Base-by-base conservation (phyloP, 441 rosid genomes). In the Syzygium malaccense region DNA sequence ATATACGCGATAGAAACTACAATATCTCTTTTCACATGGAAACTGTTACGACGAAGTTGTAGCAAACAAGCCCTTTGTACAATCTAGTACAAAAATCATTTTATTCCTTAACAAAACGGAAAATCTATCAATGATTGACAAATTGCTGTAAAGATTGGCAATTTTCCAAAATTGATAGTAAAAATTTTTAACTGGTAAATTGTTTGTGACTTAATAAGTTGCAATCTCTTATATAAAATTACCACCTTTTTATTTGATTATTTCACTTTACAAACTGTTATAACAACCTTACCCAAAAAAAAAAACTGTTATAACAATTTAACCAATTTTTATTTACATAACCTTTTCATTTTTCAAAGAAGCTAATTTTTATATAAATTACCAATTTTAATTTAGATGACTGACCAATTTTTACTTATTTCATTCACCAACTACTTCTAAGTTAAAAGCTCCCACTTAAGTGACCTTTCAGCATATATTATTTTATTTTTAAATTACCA, bases 1-100 rank as follows among this genome's bases (percentile, higher is more conserved):
- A 1, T 64, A 30, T 64, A 15, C 10, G n/a, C 30, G 37, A 14
- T 64, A 30, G 30, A 64, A 64, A n/a, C 30, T 7, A 64, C 9
- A 0, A 3, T n/a, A 64, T 64, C 17, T 30, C 11, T 64, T 32
- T 30, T 64, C 20, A 7, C 19, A 30, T 64, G 1, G 5, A 64
- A 64, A 64, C 8, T 3, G 33, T 15, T 30, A 32, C 1, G 1
- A 1, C 0, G 5, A 30, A 7, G 30, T 15, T 64, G 0, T 7
- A 64, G 20, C 17, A 15, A 14, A 55, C 2, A 1, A 20, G 71
- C 3, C 30, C 1, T 8, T 62, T 0, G 3, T n/a, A 62, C 20
- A 64, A 64, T 30, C 14, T 64, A 30, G 37, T 64, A 9, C 37
- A 15, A 30, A 30, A n/a, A 15, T 64, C 5, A 3, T 1, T 64